phyloP scores from a whole-genome alignment of 495 filamentous ascomycete genomes.

The Xylaria sp. region DNA sequence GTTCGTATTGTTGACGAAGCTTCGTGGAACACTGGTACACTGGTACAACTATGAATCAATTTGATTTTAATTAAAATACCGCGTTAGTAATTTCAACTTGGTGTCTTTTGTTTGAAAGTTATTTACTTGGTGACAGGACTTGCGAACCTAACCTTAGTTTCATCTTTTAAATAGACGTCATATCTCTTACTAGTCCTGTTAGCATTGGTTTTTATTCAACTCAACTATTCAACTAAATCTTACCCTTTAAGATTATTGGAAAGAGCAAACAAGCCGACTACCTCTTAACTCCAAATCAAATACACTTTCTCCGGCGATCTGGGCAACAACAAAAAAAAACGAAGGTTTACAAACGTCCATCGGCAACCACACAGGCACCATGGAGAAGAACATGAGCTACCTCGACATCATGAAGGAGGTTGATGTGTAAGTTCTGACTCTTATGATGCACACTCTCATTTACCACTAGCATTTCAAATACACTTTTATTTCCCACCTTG shows the following conservation, averaged over 20 bases:
- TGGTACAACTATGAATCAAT: background rate
- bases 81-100: background rate
- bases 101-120: background rate
- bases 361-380: conserved; percentile 6
- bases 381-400: conserved; percentile 31
- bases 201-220: background rate
- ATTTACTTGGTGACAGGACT: background rate
- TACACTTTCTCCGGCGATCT: background rate
- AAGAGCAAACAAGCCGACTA: background rate
- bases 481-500: background rate
- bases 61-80: background rate
- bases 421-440: conserved; percentile 61
- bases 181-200: background rate
- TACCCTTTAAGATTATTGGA: background rate
- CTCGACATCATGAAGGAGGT: conserved; percentile 57
- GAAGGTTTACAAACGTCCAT: background rate
- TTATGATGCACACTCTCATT: background rate
- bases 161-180: background rate
- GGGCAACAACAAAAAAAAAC: background rate
- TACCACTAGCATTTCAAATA: background rate
- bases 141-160: background rate
- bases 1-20: conserved; percentile 1
- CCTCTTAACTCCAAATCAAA: background rate
- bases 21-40: background rate
- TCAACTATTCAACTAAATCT: background rate